Evolutionary conservation across 768 basidiomycete species (phyloP), one percentile per base, ranked within the genome.

Genomic region (Russula brevipes): DNA sequence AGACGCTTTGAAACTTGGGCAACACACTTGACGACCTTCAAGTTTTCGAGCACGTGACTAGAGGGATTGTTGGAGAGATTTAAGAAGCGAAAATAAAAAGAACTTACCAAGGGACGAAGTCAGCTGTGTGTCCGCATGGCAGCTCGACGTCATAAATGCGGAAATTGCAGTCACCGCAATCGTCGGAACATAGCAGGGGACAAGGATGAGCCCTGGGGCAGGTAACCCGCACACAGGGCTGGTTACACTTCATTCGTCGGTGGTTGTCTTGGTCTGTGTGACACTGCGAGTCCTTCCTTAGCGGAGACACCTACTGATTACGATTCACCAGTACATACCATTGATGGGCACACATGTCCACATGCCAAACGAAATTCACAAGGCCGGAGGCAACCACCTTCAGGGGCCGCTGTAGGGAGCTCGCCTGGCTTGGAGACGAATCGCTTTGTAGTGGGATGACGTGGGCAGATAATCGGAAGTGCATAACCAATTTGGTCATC

Each of bases 361-460:
- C 75, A 76, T 0, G 35, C 7, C 14, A 76, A 61, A 39, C 61
- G 59, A 30, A 57, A 66, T 24, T 69, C 66, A 66, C 75, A 76
- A 24, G 71, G 66, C 33, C n/a, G 50, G 31, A 72, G 57, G 55
- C 75, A 76, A 17, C 75, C 75, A 7, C 75, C 74, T 70, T 61
- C 64, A 4, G 64, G 67, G 14, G 67, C 60, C 7, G 57, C 35
- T 4, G 16, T 54, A 10, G 60, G 54, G 9, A 68, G 50, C 39
- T 68, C 57, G 1, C 65, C 67, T 12, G 65, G 61, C 11, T 66
- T 50, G 3, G 67, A 57, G 42, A 68, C 41, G 1, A 4, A 24
- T 33, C 35, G 53, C 41, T 1, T 54, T 16, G 41, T 10, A 4
- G 41, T 24, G 9, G 65, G 61, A n/a, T 68, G 67, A 19, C 67